These are phyloP conservation scores for Pyrus hybrid DNA, from an alignment of 331 rosid species.

Conservation along the genomic window DNA sequence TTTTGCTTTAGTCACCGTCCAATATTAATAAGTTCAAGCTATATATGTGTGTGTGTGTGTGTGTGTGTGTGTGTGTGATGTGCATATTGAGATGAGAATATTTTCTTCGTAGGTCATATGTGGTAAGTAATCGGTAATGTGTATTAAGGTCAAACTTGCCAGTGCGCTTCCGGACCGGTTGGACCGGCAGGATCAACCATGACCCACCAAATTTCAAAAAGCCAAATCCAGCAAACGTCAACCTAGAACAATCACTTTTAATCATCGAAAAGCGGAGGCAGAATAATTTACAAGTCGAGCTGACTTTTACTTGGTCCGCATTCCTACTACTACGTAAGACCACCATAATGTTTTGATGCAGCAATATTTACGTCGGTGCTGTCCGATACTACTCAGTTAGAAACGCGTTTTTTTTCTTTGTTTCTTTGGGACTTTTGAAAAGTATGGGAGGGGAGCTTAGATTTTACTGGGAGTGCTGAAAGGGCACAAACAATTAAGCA, in stretches of 20 bases:
- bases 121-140: background rate
- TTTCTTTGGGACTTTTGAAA: background rate
- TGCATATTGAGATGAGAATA: background rate
- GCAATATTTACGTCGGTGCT: constrained; percentile 2
- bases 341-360: background rate
- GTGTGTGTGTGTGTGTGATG: too few species aligned
- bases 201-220: background rate
- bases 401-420: constrained; percentile 2
- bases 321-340: background rate
- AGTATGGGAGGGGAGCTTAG: too few species aligned
- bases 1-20: background rate
- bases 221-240: constrained; percentile 2
- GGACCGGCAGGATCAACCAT: background rate
- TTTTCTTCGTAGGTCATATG: background rate
- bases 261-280: background rate
- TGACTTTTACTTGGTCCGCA: constrained; percentile 10
- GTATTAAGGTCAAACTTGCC: constrained; percentile 2
- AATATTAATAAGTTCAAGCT: background rate
- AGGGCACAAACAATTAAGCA: background rate
- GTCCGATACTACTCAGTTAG: background rate
- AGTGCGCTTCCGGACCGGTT: background rate
- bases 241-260: background rate
- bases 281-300: background rate
- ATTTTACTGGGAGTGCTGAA: background rate
- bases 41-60: background rate